phyloP scores from a whole-genome alignment of 768 basidiomycete genomes.

The Podaxis sp. region DNA sequence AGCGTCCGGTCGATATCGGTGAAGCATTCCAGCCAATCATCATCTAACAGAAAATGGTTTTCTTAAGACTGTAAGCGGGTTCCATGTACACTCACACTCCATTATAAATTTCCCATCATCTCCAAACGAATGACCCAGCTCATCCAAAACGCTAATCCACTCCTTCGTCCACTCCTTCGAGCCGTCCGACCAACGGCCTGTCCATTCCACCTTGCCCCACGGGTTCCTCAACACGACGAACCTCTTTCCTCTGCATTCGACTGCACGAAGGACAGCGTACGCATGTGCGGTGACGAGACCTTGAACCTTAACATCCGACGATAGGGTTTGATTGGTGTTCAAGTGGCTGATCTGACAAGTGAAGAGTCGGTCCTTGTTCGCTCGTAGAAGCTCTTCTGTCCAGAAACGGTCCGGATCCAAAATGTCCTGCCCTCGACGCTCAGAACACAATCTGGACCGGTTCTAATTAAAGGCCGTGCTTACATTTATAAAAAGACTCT shows the following conservation, averaged over 20 bases:
- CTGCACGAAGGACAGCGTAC: slow-evolving; percentile 45
- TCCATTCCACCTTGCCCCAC: slow-evolving; percentile 48
- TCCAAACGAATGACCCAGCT: slow-evolving; percentile 42
- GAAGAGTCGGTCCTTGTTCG: slow-evolving; percentile 49
- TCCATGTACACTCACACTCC: slow-evolving; percentile 31
- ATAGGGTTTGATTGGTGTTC: slow-evolving; percentile 28
- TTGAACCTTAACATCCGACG: slow-evolving; percentile 26
- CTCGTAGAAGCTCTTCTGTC: slow-evolving; percentile 45
- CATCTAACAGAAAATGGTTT: slow-evolving; percentile 22
- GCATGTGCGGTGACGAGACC: slow-evolving; percentile 44
- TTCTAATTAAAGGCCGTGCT: not conserved
- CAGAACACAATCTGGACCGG: not conserved
- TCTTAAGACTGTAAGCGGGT: not conserved
- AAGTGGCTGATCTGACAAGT: slow-evolving; percentile 43
- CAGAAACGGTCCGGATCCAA: slow-evolving; percentile 50
- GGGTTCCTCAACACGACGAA: slow-evolving; percentile 50
- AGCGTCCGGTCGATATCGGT: slow-evolving; percentile 42
- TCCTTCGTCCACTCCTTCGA: slow-evolving; percentile 49
- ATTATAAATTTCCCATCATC: slow-evolving; percentile 49
- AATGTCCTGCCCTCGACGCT: slow-evolving; percentile 38
- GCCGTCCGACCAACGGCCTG: slow-evolving; percentile 48
- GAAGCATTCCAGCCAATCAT: slow-evolving; percentile 44
- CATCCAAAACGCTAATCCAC: slow-evolving; percentile 38
- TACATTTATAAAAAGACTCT: slow-evolving; percentile 25
- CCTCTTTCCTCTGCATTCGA: slow-evolving; percentile 41